Percentiles rank a stretch among this genome's conserved stretches.
phyloP scores from a whole-genome alignment of 768 basidiomycete genomes.

The Trametes villosa region DNA sequence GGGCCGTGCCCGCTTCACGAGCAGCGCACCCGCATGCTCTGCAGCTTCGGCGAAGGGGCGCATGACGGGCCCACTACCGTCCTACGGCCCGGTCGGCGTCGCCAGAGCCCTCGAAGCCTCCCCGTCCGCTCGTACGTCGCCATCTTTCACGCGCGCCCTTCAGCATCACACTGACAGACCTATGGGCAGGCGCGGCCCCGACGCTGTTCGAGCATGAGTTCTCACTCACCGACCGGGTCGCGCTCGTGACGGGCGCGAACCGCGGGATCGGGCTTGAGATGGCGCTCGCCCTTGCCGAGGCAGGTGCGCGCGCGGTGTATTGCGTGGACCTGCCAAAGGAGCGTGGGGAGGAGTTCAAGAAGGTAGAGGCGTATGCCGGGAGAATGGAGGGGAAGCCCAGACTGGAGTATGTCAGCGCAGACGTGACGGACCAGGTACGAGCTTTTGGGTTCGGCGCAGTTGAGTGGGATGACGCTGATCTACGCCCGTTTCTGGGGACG shows the following conservation, averaged over 20 bases:
- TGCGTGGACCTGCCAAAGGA: slow-evolving; percentile 63
- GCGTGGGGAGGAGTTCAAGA: slow-evolving; percentile 62
- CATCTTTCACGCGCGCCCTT: not conserved
- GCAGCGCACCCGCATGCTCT: not conserved
- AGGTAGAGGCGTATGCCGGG: slow-evolving; percentile 49
- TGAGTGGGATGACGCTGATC: slow-evolving; percentile 60
- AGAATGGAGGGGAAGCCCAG: slow-evolving; percentile 33
- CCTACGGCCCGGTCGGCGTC: slow-evolving; percentile 67
- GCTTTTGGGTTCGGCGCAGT: slow-evolving; percentile 49
- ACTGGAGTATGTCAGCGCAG: slow-evolving; percentile 64
- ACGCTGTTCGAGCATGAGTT: slow-evolving; percentile 34
- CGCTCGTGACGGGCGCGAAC: slow-evolving; percentile 44
- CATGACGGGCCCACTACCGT: slow-evolving; percentile 44
- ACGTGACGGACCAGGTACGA: slow-evolving; percentile 66
- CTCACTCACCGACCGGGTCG: slow-evolving; percentile 39
- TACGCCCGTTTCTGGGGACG: not conserved
- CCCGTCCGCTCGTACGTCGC: slow-evolving; percentile 48
- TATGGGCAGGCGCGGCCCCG: slow-evolving; percentile 18
- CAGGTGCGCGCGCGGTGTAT: slow-evolving; percentile 67
- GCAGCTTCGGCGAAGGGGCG: not conserved
- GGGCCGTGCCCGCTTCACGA: slow-evolving; percentile 9
- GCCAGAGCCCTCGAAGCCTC: slow-evolving; percentile 53
- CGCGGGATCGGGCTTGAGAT: slow-evolving; percentile 78
- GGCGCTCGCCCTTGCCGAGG: slow-evolving; percentile 75
- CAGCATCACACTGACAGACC: slow-evolving; percentile 38